Base-by-base conservation (phyloP, 805 yeast genomes). In the Clavispora santaluciae region DNA sequence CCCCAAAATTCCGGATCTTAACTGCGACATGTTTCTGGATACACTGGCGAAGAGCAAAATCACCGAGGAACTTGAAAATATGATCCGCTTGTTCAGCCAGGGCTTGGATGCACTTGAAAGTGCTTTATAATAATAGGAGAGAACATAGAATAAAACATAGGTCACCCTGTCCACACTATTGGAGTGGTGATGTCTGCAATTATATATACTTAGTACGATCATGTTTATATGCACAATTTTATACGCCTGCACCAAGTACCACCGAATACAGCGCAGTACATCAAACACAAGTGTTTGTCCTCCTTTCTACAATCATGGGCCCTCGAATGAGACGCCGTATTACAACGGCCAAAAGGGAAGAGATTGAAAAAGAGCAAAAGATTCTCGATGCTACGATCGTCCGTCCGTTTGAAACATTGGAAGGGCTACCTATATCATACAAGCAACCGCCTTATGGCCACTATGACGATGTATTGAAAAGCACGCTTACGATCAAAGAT, bases 401-500 rank as follows among this genome's bases (percentile, higher is more conserved):
- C 25, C 57, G 82, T 41, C 93, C 95, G 1, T 86, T 83, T 56
- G 81, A 79, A 46, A 74, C 78, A 5, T 63, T 81, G 2, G 77
- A 80, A 22, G 80, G 76, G 2, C 59, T 86, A 1, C 96, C 96
- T 0, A 73, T 86, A 9, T 79, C 91, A 0, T 62, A 60, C 35
- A 76, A 73, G 16, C 62, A 64, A 16, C 95, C 96, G 1, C 83
- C 84, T 33, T 76, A 78, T 51, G 70, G 78, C 1, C 58, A 64
- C 41, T 67, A 63, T 47, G 70, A 66, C 37, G 69, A 65, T 22
- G 68, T 77, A 2, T 62, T 89, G 20, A 76, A 76, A 22, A 75
- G 77, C 47, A 86, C 95, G 2, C 64, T 88, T 18, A 73, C 86
- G 0, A 72, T 83, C 9, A 78, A 78, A 53, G 95, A 86, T 51